phyloP scores from a whole-genome alignment of 805 yeast genomes.

The Candida ficus region DNA sequence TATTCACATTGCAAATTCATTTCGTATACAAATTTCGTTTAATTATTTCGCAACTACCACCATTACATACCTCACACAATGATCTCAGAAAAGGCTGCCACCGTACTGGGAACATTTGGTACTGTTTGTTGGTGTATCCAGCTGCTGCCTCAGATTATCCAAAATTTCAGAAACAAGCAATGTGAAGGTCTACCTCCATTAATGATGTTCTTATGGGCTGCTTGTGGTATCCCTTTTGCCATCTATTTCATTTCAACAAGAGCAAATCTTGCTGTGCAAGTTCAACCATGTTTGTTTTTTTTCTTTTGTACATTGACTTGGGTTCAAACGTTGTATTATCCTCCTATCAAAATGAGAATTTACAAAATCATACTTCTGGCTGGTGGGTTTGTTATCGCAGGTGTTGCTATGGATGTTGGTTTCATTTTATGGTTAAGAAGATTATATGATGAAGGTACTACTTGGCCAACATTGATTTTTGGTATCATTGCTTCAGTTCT shows the following conservation, averaged over 20 bases:
- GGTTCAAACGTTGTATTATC: conserved; percentile 66
- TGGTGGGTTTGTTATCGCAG: conserved; percentile 33
- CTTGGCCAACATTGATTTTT: conserved; percentile 77
- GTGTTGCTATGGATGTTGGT: conserved; percentile 63
- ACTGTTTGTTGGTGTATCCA: conserved; percentile 93
- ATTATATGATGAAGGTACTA: conserved; percentile 41
- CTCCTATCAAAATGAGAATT: conserved; percentile 49
- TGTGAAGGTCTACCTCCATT: conserved; percentile 85
- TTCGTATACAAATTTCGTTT: too few species aligned
- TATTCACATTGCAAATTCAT: too few species aligned
- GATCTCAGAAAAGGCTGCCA: conserved; percentile 44
- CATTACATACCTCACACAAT: too few species aligned
- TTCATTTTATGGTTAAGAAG: conserved; percentile 66
- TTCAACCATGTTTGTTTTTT: conserved; percentile 88
- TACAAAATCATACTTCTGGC: conserved; percentile 35
- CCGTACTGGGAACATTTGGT: conserved; percentile 81
- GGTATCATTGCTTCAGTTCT: conserved; percentile 79
- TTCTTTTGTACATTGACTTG: conserved; percentile 63
- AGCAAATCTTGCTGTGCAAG: conserved; percentile 71
- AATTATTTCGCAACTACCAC: too few species aligned
- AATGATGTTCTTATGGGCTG: conserved; percentile 84
- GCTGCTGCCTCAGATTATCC: conserved; percentile 75
- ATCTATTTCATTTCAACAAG: conserved; percentile 72
- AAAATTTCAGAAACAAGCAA: conserved; percentile 69
- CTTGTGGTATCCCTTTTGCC: conserved; percentile 75